These are phyloP conservation scores for Anastatica hierochuntica DNA, from an alignment of 345 rosid genomes.

Conservation along the genomic window DNA sequence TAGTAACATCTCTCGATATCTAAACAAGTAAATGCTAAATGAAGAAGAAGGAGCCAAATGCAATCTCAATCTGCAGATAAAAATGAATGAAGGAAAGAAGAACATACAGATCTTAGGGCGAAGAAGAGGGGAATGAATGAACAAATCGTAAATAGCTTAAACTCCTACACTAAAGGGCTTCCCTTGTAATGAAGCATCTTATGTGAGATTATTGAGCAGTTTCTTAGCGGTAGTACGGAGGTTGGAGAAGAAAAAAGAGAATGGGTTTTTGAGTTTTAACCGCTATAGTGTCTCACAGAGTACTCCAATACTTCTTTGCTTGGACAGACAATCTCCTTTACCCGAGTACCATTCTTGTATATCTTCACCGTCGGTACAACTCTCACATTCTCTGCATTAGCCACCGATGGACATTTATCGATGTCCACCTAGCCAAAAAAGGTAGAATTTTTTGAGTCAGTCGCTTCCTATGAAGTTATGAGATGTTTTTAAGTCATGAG, in stretches of 20 bases:
- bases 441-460: not conserved
- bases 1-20: constrained; percentile 13
- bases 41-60: constrained; percentile 13
- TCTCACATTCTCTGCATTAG: constrained; percentile 24
- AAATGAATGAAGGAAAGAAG: constrained; percentile 12
- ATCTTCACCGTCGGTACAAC: constrained; percentile 27
- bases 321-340: constrained; percentile 30
- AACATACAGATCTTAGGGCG: no score
- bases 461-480: not conserved
- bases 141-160: constrained; percentile 21
- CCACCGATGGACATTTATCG: constrained; percentile 25
- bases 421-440: constrained; percentile 25
- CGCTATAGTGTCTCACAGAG: constrained; percentile 74
- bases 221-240: not conserved
- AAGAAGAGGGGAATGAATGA: constrained; percentile 29
- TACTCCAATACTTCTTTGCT: constrained; percentile 27
- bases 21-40: constrained; percentile 21
- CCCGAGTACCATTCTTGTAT: constrained; percentile 24
- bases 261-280: constrained; percentile 27
- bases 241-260: not conserved
- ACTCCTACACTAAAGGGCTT: constrained; percentile 20
- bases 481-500: not conserved
- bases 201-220: constrained; percentile 8
- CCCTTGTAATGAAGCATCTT: constrained; percentile 7
- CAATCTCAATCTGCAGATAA: constrained; percentile 18